Evolutionary conservation across 176 grass and related monocot genomes (phyloP), one percentile per base, ranked within the genome.

Genomic region (Pharus latifolius): DNA sequence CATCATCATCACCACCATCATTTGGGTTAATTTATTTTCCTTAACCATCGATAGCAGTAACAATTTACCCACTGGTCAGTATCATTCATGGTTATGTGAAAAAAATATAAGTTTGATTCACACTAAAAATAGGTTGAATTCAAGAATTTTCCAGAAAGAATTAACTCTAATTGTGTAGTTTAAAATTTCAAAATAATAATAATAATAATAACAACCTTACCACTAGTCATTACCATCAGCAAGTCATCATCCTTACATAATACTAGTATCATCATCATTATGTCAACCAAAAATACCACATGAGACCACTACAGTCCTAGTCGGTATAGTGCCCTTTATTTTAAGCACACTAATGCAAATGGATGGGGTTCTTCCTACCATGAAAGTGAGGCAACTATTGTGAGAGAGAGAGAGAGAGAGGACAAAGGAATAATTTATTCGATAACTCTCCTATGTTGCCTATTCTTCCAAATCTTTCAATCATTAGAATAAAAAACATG

Each of bases 191-290:
- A n/a, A n/a, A n/a, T n/a, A n/a, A n/a, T n/a, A n/a, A n/a, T n/a
- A n/a, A n/a, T n/a, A n/a, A n/a, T n/a, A n/a, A n/a, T n/a, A 33
- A 47, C 50, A 26, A 27, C 44, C 8, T 57, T 58, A 40, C 38
- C 4, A 50, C 47, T 81, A 47, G 15, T 2, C 30, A 54, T 13
- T 60, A 11, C 4, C 69, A 79, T 84, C 82, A 79, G 60, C 61
- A 78, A 51, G 68, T 12, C 82, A 53, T 79, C 74, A 79, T 60
- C 42, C 37, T 73, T 73, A 51, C 42, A 40, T 59, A 73, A 23
- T 49, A 27, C 43, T 43, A 58, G 69, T 58, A 51, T 16, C 52
- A 74, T 29, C 7, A 31, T 10, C 40, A 31, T 15, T 10, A 25
- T 37, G 31, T 12, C 22, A 55, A n/a, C n/a, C n/a, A n/a, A n/a